These are phyloP conservation scores for Arthroderma uncinatum DNA, from an alignment of 2,329 filamentous ascomycete species.

Conservation along the genomic window DNA sequence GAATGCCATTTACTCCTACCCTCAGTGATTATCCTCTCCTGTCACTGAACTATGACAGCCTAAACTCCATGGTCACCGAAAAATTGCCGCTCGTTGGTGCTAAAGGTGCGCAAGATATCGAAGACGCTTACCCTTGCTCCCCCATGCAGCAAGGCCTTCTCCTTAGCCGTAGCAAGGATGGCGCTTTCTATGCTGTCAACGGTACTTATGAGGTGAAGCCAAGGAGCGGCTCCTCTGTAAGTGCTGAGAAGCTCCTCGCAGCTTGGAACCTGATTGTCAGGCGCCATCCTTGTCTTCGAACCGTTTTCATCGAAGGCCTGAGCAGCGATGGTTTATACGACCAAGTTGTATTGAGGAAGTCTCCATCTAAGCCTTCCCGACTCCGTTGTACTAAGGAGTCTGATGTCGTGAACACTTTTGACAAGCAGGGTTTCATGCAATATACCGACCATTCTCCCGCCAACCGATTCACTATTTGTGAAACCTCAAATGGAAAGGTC, in stretches of 20 bases:
- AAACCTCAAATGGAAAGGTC: constrained; percentile 28
- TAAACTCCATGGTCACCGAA: constrained; percentile 28
- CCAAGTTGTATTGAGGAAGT: constrained; percentile 27
- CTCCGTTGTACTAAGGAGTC: constrained; percentile 24
- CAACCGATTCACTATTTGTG: constrained; percentile 38
- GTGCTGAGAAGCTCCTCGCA: constrained; percentile 19
- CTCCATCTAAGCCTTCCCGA: constrained; percentile 19
- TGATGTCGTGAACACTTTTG: constrained; percentile 23
- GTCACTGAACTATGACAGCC: constrained; percentile 32
- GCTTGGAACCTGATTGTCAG: constrained; percentile 26
- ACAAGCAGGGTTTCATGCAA: constrained; percentile 20
- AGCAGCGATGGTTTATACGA: constrained; percentile 25
- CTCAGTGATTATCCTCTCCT: constrained; percentile 38
- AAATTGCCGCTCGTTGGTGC: constrained; percentile 29
- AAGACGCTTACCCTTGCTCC: constrained; percentile 35
- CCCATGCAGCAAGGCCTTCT: constrained; percentile 31
- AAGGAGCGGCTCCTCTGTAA: constrained; percentile 15
- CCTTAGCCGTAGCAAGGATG: constrained; percentile 25
- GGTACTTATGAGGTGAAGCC: constrained; percentile 27
- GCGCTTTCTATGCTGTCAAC: constrained; percentile 29
- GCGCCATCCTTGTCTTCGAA: constrained; percentile 28
- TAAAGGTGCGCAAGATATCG: constrained; percentile 25
- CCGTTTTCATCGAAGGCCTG: constrained; percentile 28
- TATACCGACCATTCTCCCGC: constrained; percentile 28
- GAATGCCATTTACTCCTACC: constrained; percentile 23